These are phyloP conservation scores for Astragalus membranaceus DNA, from an alignment of 306 rosid species.

Conservation along the genomic window DNA sequence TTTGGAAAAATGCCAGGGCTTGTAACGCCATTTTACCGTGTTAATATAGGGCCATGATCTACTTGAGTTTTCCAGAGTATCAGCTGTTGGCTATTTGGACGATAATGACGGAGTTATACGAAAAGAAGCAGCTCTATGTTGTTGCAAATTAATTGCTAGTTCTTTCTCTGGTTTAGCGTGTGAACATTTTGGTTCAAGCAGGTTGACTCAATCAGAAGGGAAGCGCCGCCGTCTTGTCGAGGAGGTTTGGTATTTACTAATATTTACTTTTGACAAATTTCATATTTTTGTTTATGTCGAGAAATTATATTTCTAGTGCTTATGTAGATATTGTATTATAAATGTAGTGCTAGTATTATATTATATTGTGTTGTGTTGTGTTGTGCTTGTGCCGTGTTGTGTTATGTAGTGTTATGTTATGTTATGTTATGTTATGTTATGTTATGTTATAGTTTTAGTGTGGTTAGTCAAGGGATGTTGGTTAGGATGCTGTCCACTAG, in stretches of 20 bases:
- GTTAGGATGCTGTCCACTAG: no score
- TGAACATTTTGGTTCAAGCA: conserved; percentile 59
- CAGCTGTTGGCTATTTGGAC: conserved; percentile 86
- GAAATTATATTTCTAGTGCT: neutral
- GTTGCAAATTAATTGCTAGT: conserved; percentile 83
- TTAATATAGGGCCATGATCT: conserved; percentile 85
- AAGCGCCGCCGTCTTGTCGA: conserved; percentile 75
- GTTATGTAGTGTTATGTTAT: no score
- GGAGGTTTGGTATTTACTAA: conserved; percentile 57
- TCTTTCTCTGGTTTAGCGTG: conserved; percentile 63
- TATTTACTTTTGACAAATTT: neutral
- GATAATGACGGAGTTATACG: conserved; percentile 89
- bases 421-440: no score
- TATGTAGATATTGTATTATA: neutral
- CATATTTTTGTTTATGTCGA: neutral
- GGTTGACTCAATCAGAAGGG: conserved; percentile 73
- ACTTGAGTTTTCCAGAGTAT: conserved; percentile 90
- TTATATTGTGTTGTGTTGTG: no score
- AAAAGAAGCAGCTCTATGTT: conserved; percentile 92
- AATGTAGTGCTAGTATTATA: neutral
- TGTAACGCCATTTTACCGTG: conserved; percentile 15
- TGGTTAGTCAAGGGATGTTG: no score
- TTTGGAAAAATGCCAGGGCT: conserved; percentile 1
- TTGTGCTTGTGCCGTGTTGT: no score
- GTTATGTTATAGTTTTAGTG: neutral